These are phyloP conservation scores for Heteromeles arbutifolia DNA, from an alignment of 306 rosid genomes.

Conservation along the genomic window DNA sequence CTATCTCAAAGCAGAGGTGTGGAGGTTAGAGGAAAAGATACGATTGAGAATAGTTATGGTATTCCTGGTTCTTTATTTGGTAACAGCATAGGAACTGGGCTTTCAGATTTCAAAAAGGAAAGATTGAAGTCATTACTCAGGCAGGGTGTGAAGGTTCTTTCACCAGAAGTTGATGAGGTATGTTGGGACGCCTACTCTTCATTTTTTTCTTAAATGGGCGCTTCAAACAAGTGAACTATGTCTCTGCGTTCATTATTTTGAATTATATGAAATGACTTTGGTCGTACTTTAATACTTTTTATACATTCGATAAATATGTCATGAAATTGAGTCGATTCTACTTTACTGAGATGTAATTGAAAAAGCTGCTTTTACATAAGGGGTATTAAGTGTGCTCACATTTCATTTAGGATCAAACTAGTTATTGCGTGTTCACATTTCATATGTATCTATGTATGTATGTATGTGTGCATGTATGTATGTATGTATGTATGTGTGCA, in stretches of 20 bases:
- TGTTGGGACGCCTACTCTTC: slow-evolving; percentile 9
- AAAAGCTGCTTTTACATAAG: background rate
- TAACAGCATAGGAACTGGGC: slow-evolving; percentile 33
- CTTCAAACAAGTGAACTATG: slow-evolving; percentile 7
- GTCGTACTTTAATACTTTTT: background rate
- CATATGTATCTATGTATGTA: background rate
- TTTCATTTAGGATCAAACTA: background rate
- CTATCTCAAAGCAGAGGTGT: slow-evolving; percentile 17
- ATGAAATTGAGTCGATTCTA: background rate
- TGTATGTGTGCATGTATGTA: too few species aligned
- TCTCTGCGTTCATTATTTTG: background rate
- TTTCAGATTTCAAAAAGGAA: slow-evolving; percentile 52
- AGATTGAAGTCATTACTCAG: slow-evolving; percentile 60
- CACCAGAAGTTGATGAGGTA: slow-evolving; percentile 88
- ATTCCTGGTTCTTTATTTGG: slow-evolving; percentile 31
- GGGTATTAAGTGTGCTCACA: background rate
- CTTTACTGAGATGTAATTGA: background rate
- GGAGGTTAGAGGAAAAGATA: slow-evolving; percentile 23
- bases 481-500: background rate
- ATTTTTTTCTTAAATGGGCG: slow-evolving; percentile 1
- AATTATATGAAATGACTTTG: background rate
- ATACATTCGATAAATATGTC: background rate
- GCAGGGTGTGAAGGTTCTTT: slow-evolving; percentile 57
- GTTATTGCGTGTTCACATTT: background rate
- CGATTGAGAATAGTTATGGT: slow-evolving; percentile 5